Conservation (phyloP, 768 basidiomycete species). For the Tylopilus sp. region DNA sequence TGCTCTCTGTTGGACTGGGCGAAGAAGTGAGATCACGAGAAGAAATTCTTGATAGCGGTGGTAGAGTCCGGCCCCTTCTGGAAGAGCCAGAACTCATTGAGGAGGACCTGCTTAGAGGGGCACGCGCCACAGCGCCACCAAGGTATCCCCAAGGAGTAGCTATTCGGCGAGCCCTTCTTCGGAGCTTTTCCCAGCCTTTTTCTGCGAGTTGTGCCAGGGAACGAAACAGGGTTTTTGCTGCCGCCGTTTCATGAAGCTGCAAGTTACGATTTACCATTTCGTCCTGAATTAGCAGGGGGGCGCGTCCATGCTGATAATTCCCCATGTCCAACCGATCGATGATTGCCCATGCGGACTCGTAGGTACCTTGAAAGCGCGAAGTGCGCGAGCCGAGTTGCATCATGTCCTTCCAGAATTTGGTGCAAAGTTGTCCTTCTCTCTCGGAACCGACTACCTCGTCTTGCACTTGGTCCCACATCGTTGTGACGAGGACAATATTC, state of each 20-base stretch:
- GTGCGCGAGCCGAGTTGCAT: slow-evolving; percentile 8
- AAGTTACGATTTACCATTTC: slow-evolving; percentile 17
- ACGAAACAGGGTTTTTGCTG: slow-evolving; percentile 14
- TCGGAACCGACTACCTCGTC: neutral
- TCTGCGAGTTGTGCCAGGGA: neutral
- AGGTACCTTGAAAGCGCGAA: slow-evolving; percentile 10
- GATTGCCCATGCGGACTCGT: slow-evolving; percentile 12
- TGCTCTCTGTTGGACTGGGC: neutral
- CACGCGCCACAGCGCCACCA: no score
- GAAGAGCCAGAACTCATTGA: neutral
- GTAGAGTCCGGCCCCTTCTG: neutral
- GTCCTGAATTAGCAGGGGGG: slow-evolving; percentile 12
- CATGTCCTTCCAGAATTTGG: slow-evolving; percentile 15
- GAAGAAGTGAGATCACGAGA: neutral
- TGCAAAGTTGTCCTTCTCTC: slow-evolving; percentile 14
- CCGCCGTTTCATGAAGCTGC: slow-evolving; percentile 9
- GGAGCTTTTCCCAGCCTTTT: slow-evolving; percentile 5
- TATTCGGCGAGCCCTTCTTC: neutral
- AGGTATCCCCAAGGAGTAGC: neutral
- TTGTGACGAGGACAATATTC: slow-evolving; percentile 18
- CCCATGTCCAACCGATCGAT: slow-evolving; percentile 4
- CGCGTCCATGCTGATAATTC: neutral
- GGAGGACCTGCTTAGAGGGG: neutral
- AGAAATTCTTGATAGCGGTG: neutral
- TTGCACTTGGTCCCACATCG: slow-evolving; percentile 17